Base-by-base conservation (phyloP, 2,329 filamentous ascomycete genomes). In the Bretziella fagacearum region DNA sequence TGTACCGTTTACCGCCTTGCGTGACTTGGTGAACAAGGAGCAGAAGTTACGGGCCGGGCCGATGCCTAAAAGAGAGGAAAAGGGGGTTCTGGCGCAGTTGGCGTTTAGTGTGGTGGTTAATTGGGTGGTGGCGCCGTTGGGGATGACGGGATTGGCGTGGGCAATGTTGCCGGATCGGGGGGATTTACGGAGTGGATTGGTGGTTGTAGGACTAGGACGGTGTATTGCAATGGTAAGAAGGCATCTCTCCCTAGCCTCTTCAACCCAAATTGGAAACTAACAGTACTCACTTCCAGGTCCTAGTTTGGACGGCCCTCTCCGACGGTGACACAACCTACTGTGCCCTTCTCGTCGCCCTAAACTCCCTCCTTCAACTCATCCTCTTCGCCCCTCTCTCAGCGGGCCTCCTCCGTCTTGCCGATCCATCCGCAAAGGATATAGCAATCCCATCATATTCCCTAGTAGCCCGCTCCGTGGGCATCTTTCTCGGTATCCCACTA, bases 401-500 rank as follows among this genome's bases (percentile, higher is more conserved):
- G 25, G 66, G 81, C 51, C 84, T 81, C 62, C 76, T 93, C 56
- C 66, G 71, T 32, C 17, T 49, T n/a, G 46, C 39, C 20, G 23
- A 33, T 13, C 44, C 44, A 15, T 80, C 93, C 55, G 72, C 77
- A 54, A 60, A 64, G 15, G 4, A 17, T 8, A 30, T 27, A 15
- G 62, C 66, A 15, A 36, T 61, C 55, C 52, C 59, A 1, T 40
- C 54, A 1, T 93, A 91, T 60, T 60, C 68, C 0, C 69, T 71
- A 0, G 83, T 86, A 1, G 84, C 87, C 8, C 79, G 76, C 39
- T 86, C 81, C 50, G 85, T 94, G 1, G 85, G 74, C 0, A 81
- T 85, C 1, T 94, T 93, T 56, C 69, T 94, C 1, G 85, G 82
- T 0, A 87, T 94, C 17, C 86, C 86, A 0, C 70, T 94, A 0